Conservation (phyloP, 805 yeast species). For the Torulaspora franciscae region DNA sequence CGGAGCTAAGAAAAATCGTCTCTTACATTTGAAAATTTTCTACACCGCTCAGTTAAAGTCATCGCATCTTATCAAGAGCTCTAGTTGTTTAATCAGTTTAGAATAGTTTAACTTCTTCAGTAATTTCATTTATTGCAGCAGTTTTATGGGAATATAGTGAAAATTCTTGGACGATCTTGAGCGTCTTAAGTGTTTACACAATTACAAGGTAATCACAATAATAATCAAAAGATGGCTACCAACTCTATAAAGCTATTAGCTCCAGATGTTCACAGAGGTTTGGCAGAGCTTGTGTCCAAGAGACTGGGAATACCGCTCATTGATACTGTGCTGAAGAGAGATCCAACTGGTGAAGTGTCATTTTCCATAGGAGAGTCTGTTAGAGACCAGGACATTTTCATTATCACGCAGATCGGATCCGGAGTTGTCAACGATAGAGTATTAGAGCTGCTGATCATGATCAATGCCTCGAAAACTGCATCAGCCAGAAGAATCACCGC, state of each 20-base stretch:
- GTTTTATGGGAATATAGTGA: conserved; percentile 1
- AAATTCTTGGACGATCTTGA: neutral
- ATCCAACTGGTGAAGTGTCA: conserved; percentile 67
- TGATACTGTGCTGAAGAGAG: conserved; percentile 59
- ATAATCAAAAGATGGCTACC: conserved; percentile 50
- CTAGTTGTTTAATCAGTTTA: neutral
- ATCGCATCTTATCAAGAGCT: conserved; percentile 2
- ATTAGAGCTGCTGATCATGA: conserved; percentile 69
- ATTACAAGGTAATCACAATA: neutral
- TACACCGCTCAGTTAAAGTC: conserved; percentile 1
- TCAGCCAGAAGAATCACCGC: conserved; percentile 80
- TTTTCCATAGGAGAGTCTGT: conserved; percentile 77
- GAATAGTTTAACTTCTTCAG: neutral
- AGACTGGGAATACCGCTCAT: conserved; percentile 57
- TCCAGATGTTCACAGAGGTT: conserved; percentile 60
- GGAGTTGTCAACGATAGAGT: conserved; percentile 74
- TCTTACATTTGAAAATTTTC: conserved; percentile 2
- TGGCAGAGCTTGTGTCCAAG: conserved; percentile 64
- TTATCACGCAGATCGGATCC: conserved; percentile 73
- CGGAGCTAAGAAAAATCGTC: neutral
- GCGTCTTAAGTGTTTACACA: conserved; percentile 1
- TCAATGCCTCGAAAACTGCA: conserved; percentile 78
- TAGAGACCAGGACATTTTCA: conserved; percentile 78
- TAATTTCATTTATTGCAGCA: neutral
- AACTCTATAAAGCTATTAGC: conserved; percentile 66